Evolutionary conservation across 495 filamentous ascomycete genomes (phyloP).

Genomic region (Podospora australis): DNA sequence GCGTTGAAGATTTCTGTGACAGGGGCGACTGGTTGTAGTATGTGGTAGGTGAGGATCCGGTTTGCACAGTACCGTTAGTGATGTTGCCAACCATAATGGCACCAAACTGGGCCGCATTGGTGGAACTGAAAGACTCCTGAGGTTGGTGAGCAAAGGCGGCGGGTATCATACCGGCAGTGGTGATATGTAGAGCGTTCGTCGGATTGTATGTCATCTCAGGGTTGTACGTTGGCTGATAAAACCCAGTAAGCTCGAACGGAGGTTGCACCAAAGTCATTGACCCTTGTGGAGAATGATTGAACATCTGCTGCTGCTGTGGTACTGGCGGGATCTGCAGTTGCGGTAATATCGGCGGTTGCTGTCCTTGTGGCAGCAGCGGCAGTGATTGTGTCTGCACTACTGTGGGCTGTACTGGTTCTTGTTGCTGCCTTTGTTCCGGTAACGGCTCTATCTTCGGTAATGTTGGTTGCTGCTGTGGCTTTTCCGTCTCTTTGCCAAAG

Average conservation of each 20-base stretch:
- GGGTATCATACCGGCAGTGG: constrained; percentile 1
- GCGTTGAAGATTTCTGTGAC: constrained; percentile 28
- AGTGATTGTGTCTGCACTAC: not conserved
- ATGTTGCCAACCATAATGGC: constrained; percentile 14
- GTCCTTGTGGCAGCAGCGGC: constrained; percentile 4
- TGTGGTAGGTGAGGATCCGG: constrained; percentile 18
- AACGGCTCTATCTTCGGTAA: constrained; percentile 7
- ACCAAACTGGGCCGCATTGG: constrained; percentile 26
- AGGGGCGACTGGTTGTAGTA: constrained; percentile 36
- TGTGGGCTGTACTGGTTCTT: not conserved
- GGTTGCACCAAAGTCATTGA: not conserved
- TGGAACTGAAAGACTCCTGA: constrained; percentile 27
- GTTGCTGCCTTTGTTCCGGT: constrained; percentile 7
- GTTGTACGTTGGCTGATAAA: constrained; percentile 1
- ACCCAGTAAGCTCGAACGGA: not conserved
- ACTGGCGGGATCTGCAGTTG: not conserved
- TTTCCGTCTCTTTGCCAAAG: constrained; percentile 24
- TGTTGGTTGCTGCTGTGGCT: not conserved
- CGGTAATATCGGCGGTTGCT: not conserved
- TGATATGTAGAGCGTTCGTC: constrained; percentile 3
- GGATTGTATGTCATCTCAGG: constrained; percentile 1
- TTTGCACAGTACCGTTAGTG: constrained; percentile 21
- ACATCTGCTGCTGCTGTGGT: not conserved
- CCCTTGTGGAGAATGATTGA: not conserved
- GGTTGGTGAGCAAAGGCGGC: constrained; percentile 10